These are phyloP conservation scores for Porogramme epimiltina DNA, from an alignment of 1,284 basidiomycete species.

Conservation along the genomic window DNA sequence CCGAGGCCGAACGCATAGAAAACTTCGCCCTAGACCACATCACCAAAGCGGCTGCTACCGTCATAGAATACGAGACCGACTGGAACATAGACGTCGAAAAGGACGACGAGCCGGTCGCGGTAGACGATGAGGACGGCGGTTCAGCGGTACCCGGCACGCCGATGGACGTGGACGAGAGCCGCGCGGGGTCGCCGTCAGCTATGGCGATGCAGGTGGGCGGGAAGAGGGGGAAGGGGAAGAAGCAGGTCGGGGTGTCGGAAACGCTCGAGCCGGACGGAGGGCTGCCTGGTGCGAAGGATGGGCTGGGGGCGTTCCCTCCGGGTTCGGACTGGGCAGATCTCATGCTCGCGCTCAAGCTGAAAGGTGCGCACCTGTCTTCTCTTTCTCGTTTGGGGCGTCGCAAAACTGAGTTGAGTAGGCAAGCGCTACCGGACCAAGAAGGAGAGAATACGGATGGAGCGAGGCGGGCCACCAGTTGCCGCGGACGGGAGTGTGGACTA, in stretches of 20 bases:
- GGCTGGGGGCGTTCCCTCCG: constrained; percentile 68
- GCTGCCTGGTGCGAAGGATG: constrained; percentile 74
- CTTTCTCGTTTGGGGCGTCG: not conserved
- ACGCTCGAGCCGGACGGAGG: constrained; percentile 66
- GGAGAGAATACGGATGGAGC: constrained; percentile 71
- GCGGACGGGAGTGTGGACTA: constrained; percentile 78
- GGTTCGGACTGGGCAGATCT: constrained; percentile 67
- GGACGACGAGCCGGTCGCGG: constrained; percentile 60
- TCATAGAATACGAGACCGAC: constrained; percentile 79
- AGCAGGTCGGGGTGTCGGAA: constrained; percentile 45
- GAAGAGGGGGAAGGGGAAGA: constrained; percentile 25
- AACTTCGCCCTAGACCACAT: constrained; percentile 72
- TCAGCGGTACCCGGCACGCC: constrained; percentile 19
- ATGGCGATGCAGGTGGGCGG: constrained; percentile 23
- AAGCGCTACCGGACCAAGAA: constrained; percentile 80
- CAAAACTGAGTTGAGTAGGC: constrained; percentile 40
- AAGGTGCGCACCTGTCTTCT: constrained; percentile 44
- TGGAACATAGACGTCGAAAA: constrained; percentile 82
- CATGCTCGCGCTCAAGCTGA: constrained; percentile 72
- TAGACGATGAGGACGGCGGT: constrained; percentile 41
- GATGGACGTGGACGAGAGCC: constrained; percentile 33
- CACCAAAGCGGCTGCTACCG: constrained; percentile 62
- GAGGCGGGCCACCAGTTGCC: constrained; percentile 65
- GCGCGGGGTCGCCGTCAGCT: constrained; percentile 32
- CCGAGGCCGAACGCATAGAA: constrained; percentile 71